phyloP scores from a whole-genome alignment of 371 early-diverging fungal species.

The Blakeslea trispora region DNA sequence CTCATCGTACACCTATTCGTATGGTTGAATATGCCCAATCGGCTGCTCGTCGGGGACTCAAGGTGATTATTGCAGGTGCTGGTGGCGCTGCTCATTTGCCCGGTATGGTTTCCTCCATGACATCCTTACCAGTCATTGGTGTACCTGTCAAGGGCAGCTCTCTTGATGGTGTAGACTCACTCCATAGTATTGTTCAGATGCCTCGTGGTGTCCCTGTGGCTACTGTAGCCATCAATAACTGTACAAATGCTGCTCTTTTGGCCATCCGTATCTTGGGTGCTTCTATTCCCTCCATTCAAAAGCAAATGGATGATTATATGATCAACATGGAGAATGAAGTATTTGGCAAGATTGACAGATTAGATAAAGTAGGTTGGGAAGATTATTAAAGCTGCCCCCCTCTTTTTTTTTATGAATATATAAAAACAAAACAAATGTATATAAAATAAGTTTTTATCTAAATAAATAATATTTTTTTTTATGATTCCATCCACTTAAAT shows the following conservation, averaged over 20 bases:
- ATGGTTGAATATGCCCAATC: slow-evolving; percentile 89
- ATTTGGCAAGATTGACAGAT: slow-evolving; percentile 75
- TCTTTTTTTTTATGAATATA: neutral
- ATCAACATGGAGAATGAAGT: slow-evolving; percentile 84
- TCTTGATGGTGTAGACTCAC: slow-evolving; percentile 94
- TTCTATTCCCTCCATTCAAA: slow-evolving; percentile 69
- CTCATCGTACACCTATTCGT: slow-evolving; percentile 93
- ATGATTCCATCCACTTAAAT: slow-evolving; percentile 81
- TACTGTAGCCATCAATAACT: slow-evolving; percentile 96
- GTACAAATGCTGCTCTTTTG: slow-evolving; percentile 92
- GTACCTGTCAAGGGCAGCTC: slow-evolving; percentile 93
- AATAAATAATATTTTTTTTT: too few species aligned
- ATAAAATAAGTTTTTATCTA: too few species aligned
- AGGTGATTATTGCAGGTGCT: slow-evolving; percentile 96
- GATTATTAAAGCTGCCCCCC: slow-evolving; percentile 20
- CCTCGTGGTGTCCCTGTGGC: slow-evolving; percentile 98
- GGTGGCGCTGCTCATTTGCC: slow-evolving; percentile 98
- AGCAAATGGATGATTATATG: slow-evolving; percentile 78
- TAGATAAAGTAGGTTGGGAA: slow-evolving; percentile 64
- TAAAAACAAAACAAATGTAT: neutral
- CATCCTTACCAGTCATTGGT: slow-evolving; percentile 95
- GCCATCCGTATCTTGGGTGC: slow-evolving; percentile 93
- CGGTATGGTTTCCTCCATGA: slow-evolving; percentile 97
- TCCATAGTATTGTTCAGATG: slow-evolving; percentile 98
- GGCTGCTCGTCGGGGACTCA: slow-evolving; percentile 88